These are phyloP conservation scores for Nicotiana paniculata DNA, from an alignment of 257 asterid species.

Conservation along the genomic window DNA sequence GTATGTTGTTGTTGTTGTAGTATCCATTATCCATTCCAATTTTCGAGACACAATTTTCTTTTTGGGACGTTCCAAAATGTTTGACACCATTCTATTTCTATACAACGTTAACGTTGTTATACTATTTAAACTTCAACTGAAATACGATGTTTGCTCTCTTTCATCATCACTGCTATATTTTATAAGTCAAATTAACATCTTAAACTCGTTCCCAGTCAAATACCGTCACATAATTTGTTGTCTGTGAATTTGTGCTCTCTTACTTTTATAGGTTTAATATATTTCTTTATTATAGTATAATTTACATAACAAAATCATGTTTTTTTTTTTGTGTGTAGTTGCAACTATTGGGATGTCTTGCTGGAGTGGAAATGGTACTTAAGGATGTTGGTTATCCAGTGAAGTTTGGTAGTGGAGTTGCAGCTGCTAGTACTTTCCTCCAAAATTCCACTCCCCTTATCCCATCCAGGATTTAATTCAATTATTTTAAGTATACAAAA, in stretches of 20 bases:
- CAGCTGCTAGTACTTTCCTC: conserved; percentile 79
- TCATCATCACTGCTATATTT: neutral
- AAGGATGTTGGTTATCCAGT: conserved; percentile 88
- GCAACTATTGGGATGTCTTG: conserved; percentile 94
- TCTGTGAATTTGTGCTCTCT: neutral
- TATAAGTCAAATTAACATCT: neutral
- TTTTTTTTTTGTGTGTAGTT: conserved; percentile 36
- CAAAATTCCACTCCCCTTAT: conserved; percentile 86
- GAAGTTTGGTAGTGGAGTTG: conserved; percentile 89
- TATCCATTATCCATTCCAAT: neutral
- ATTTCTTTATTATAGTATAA: neutral
- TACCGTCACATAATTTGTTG: neutral
- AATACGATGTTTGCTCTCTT: neutral
- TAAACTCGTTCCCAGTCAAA: neutral
- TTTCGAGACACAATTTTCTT: neutral
- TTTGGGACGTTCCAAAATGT: neutral
- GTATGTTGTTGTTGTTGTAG: no score
- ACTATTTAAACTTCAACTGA: neutral
- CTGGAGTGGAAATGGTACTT: conserved; percentile 99
- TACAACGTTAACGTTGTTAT: neutral
- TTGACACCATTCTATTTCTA: neutral
- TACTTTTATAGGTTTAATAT: neutral
- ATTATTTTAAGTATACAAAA: neutral
- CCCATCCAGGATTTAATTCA: conserved; percentile 81
- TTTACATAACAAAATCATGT: neutral